Evolutionary conservation across 2,329 filamentous ascomycete genomes (phyloP), one percentile per base, ranked within the genome.

Genomic region (Volutella citrinella): DNA sequence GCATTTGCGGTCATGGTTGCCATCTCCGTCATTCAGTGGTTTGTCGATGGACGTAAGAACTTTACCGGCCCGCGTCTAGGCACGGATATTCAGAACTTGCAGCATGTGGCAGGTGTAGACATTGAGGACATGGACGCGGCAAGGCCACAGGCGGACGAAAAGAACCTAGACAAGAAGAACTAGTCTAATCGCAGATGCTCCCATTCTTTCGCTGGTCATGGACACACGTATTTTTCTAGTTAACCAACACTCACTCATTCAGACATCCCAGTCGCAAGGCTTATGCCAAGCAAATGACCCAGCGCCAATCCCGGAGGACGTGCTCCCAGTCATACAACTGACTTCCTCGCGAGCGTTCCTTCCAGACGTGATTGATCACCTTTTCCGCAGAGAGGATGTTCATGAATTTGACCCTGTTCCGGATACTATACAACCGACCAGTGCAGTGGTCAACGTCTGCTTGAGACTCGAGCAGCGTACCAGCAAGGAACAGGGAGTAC

Each of bases 1-100:
- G 68, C 69, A 0, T 72, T 72, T 45, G 68, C 64, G 2, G 51
- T 73, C 19, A 69, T 73, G 11, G 45, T 74, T 2, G 30, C 70
- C 12, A 69, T 74, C 13, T 56, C 69, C 1, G 55, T 52, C 2
- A 29, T 54, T 1, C 69, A 66, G 5, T 74, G 70, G 70, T 44
- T 72, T 7, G 36, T 71, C n/a, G 69, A 72, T 33, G 69, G 70
- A 6, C 57, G 65, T n/a, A 70, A 69, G 44, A 56, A 71, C 42
- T 73, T 69, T 47, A 54, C 55, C 16, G 69, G 68, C 0, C 57
- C 57, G 18, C 43, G 36, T 7, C 29, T 58, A n/a, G n/a, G n/a
- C n/a, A n/a, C n/a, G n/a, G n/a, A n/a, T n/a, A n/a, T n/a, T n/a
- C n/a, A n/a, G n/a, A n/a, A n/a, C n/a, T n/a, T n/a, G n/a, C n/a